Conservation (phyloP, 2,329 filamentous ascomycete genomes). For the Thermoascus crustaceus region DNA sequence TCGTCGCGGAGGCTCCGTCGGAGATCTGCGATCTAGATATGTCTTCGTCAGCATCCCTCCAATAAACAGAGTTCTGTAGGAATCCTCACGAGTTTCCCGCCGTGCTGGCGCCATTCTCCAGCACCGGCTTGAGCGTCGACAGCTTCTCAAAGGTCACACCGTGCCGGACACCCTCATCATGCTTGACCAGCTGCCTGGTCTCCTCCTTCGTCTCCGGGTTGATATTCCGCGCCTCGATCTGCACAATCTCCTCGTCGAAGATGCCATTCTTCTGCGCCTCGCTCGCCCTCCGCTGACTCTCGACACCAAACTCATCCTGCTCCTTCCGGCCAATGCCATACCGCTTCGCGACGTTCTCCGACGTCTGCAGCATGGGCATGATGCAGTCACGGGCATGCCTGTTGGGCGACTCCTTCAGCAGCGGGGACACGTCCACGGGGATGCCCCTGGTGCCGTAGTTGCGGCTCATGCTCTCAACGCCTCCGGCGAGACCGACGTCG, state of each 20-base stretch:
- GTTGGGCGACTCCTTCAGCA: slow-evolving; percentile 12
- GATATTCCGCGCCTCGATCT: slow-evolving; percentile 70
- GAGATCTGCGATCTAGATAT: slow-evolving; percentile 20
- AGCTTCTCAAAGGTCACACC: slow-evolving; percentile 76
- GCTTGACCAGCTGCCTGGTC: slow-evolving; percentile 47
- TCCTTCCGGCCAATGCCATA: slow-evolving; percentile 69
- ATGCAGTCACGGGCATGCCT: slow-evolving; percentile 72
- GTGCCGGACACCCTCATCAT: slow-evolving; percentile 77
- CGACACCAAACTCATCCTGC: slow-evolving; percentile 75
- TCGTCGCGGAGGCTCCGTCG: slow-evolving; percentile 60
- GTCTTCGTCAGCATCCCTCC: no score
- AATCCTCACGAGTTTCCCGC: slow-evolving; percentile 49
- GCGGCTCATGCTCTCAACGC: slow-evolving; percentile 74
- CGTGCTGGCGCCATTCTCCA: slow-evolving; percentile 73
- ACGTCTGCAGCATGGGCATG: slow-evolving; percentile 91
- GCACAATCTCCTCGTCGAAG: slow-evolving; percentile 85
- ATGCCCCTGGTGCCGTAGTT: slow-evolving; percentile 18
- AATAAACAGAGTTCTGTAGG: no score
- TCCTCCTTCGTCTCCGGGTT: slow-evolving; percentile 67
- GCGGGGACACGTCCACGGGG: slow-evolving; percentile 17
- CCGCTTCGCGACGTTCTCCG: slow-evolving; percentile 83
- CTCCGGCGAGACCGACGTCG: slow-evolving; percentile 76
- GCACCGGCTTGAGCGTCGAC: slow-evolving; percentile 73
- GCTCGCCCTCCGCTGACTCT: slow-evolving; percentile 78
- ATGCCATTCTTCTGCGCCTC: slow-evolving; percentile 74